Evolutionary conservation across 1,284 basidiomycete genomes (phyloP).

Genomic region (Cerioporus squamosus): DNA sequence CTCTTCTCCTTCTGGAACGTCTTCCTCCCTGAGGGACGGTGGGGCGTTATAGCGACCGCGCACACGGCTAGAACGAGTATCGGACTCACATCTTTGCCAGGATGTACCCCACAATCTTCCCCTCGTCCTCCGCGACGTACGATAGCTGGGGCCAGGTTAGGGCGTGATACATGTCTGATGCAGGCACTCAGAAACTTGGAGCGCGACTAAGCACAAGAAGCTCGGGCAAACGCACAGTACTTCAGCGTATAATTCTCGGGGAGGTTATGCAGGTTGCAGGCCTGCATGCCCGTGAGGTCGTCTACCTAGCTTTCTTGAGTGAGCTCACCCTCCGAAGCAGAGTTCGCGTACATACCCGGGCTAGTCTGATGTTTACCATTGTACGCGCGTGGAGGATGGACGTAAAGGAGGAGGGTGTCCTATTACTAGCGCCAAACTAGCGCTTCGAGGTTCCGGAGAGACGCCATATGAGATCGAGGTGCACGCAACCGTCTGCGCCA

Average conservation of each 20-base stretch:
- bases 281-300: slow-evolving; percentile 89
- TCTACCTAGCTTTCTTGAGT: slow-evolving; percentile 47
- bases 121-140: slow-evolving; percentile 93
- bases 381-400: neutral
- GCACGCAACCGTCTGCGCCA: too few species aligned
- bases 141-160: slow-evolving; percentile 94
- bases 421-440: too few species aligned
- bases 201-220: neutral
- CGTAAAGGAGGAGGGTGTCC: neutral
- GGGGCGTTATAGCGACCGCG: neutral
- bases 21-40: slow-evolving; percentile 66
- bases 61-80: neutral
- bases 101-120: slow-evolving; percentile 93
- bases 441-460: too few species aligned
- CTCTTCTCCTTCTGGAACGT: slow-evolving; percentile 57
- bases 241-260: slow-evolving; percentile 89
- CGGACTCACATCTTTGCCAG: slow-evolving; percentile 85
- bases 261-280: slow-evolving; percentile 86
- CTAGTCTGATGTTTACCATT: slow-evolving; percentile 61
- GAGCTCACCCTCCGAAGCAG: neutral
- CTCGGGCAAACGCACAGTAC: slow-evolving; percentile 67
- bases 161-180: slow-evolving; percentile 84
- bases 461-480: too few species aligned
- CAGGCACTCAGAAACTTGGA: neutral
- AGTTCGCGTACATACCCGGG: slow-evolving; percentile 47